Percentiles rank a stretch among this genome's conserved stretches.
These are phyloP conservation scores for Naganishia liquefaciens DNA, from an alignment of 1,284 basidiomycete genomes.

Conservation along the genomic window DNA sequence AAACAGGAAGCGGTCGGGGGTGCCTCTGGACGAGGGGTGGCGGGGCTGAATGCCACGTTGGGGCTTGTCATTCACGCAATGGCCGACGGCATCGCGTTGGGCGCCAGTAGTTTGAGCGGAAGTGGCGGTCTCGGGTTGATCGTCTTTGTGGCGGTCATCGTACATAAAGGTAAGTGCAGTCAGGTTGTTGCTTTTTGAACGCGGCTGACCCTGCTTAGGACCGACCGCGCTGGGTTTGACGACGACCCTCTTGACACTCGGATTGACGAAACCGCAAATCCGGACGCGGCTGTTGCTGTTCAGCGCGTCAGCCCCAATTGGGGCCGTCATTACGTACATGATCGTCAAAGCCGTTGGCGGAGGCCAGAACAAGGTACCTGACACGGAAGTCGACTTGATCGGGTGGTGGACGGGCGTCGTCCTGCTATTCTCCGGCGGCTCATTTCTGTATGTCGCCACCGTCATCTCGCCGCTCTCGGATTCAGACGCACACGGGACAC, in stretches of 20 bases:
- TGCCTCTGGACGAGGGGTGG: conserved; percentile 15
- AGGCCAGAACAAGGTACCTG: conserved; percentile 35
- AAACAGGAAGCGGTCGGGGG: conserved; percentile 14
- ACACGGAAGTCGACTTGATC: conserved; percentile 21
- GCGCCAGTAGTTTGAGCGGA: conserved; percentile 59
- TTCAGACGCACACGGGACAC: conserved; percentile 54
- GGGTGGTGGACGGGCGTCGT: conserved; percentile 65
- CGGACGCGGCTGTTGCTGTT: conserved; percentile 75
- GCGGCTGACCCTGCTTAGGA: conserved; percentile 56
- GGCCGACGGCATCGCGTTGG: conserved; percentile 86
- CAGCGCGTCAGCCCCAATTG: conserved; percentile 73
- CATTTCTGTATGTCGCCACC: conserved; percentile 92
- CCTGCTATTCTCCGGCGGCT: conserved; percentile 66
- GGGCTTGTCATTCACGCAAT: conserved; percentile 82
- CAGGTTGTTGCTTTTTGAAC: not conserved
- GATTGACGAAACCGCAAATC: conserved; percentile 66
- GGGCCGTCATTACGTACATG: conserved; percentile 69
- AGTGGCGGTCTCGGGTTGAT: conserved; percentile 64
- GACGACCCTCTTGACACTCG: conserved; percentile 73
- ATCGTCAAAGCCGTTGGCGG: conserved; percentile 63
- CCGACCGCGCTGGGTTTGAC: conserved; percentile 82
- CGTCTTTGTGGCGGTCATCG: conserved; percentile 80
- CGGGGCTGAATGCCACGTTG: conserved; percentile 68
- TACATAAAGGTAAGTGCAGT: conserved; percentile 73
- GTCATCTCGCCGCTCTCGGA: conserved; percentile 69